These are phyloP conservation scores for Zalaria obscura DNA, from an alignment of 2,329 filamentous ascomycete species.

Conservation along the genomic window DNA sequence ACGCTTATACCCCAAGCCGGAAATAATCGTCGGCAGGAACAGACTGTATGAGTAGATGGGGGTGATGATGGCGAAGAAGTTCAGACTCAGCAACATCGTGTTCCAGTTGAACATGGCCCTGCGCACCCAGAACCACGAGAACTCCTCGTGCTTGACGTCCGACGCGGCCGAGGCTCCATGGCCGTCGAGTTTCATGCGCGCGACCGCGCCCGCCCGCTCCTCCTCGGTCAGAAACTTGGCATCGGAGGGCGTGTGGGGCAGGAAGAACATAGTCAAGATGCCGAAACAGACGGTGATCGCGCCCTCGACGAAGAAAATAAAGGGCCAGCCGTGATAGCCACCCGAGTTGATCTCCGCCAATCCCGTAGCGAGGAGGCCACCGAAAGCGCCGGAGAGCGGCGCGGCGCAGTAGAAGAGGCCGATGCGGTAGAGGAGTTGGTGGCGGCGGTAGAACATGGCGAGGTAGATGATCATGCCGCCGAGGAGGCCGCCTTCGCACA, in stretches of 20 bases:
- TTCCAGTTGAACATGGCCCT: constrained; percentile 12
- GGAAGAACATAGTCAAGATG: constrained; percentile 37
- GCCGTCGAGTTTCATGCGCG: constrained; percentile 14
- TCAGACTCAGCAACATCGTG: constrained; percentile 9
- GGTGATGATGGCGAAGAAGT: constrained; percentile 12
- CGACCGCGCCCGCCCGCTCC: constrained; percentile 11
- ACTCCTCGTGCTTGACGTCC: constrained; percentile 9
- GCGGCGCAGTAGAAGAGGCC: constrained; percentile 23
- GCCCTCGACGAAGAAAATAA: constrained; percentile 35
- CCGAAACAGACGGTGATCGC: constrained; percentile 42
- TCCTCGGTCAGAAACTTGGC: constrained; percentile 21
- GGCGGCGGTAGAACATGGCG: constrained; percentile 26
- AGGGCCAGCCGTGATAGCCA: constrained; percentile 25
- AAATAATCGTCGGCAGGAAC: constrained; percentile 33
- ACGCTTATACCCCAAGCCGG: constrained; percentile 24
- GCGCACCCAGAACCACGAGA: constrained; percentile 12
- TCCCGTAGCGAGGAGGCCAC: constrained; percentile 27
- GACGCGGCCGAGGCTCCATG: constrained; percentile 8
- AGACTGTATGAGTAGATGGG: constrained; percentile 29
- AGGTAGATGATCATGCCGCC: constrained; percentile 23
- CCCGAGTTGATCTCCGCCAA: constrained; percentile 23
- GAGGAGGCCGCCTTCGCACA: constrained; percentile 27
- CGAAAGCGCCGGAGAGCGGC: constrained; percentile 24
- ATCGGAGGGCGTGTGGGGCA: constrained; percentile 38
- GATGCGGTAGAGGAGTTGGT: constrained; percentile 26